Evolutionary conservation across 1,284 basidiomycete species (phyloP), one percentile per base, ranked within the genome.

Genomic region (Pyrrhoderma lamaoense): DNA sequence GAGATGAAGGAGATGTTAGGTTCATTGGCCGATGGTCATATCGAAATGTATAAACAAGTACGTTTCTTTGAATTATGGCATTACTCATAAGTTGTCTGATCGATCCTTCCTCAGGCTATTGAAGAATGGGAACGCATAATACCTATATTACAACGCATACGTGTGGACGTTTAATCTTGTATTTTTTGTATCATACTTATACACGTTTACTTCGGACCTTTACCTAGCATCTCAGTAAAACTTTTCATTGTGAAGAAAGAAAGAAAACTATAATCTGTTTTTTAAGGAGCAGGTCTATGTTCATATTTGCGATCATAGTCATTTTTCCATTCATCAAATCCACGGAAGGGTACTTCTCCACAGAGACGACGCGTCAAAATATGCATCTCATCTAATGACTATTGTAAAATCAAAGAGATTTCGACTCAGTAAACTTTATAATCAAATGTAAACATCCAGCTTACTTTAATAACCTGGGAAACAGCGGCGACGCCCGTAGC

Each of bases 1-100:
- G 95, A 99, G 72, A 89, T 98, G 89, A 96, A 95, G 69, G 91
- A 94, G 62, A 82, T 97, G 75, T 67, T 99, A 8, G 80, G 80
- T 4, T 84, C 85, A 52, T 80, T 96, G 56, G 92, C 91, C 8
- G 89, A 97, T 58, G 94, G 93, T 2, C 88, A 99, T 66, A 92
- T 98, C 57, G 90, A 93, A 63, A 91, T 96, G 69, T 92, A 95
- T 64, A 86, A 88, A 68, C 77, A 85, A 59, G 89, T 89, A 64
- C 51, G 79, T 70, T 16, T 42, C 16, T 34, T 21, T n/a, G 45
- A 27, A 45, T 37, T 43, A 57, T 52, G 44, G 35, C 21, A 18
- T 51, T 51, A 39, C 44, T 46, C 19, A 38, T 27, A 21, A 38
- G 57, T 35, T 59, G 56, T 38, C 31, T 44, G 9, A 51, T 54